phyloP scores from a whole-genome alignment of 148 eudicot genomes.

The Rhododendron mucronatum region DNA sequence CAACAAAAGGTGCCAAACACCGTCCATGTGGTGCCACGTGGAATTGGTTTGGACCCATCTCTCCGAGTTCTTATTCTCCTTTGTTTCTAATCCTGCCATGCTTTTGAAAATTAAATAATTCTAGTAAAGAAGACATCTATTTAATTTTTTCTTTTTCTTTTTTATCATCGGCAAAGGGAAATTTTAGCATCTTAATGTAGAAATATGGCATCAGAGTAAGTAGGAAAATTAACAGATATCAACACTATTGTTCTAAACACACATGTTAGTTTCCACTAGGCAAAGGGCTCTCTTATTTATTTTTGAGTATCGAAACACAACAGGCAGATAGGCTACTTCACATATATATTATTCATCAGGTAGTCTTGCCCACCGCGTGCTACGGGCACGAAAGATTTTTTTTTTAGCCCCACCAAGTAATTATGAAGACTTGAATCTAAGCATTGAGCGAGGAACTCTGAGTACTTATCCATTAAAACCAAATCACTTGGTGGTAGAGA shows the following conservation, averaged over 20 bases:
- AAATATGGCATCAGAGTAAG: not conserved
- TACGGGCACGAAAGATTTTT: no score
- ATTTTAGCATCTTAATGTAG: no score
- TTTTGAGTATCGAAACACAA: no score
- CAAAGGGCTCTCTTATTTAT: no score
- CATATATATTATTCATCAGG: no score
- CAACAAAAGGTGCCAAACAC: not conserved
- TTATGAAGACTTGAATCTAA: not conserved
- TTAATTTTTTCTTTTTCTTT: no score
- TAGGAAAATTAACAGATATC: not conserved
- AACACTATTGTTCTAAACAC: not conserved
- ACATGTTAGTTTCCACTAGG: no score
- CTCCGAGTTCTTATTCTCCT: not conserved
- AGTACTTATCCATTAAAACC: not conserved
- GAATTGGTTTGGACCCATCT: not conserved
- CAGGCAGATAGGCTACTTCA: no score
- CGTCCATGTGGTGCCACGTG: constrained; percentile 2
- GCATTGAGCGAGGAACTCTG: not conserved
- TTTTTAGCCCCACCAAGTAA: not conserved
- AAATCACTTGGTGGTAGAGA: no score
- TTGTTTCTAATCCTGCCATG: not conserved
- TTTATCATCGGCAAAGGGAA: no score
- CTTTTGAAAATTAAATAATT: not conserved
- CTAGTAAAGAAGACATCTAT: no score
- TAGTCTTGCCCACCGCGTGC: not conserved